Conservation (phyloP, 495 filamentous ascomycete genomes). For the Penicillium chermesinum region DNA sequence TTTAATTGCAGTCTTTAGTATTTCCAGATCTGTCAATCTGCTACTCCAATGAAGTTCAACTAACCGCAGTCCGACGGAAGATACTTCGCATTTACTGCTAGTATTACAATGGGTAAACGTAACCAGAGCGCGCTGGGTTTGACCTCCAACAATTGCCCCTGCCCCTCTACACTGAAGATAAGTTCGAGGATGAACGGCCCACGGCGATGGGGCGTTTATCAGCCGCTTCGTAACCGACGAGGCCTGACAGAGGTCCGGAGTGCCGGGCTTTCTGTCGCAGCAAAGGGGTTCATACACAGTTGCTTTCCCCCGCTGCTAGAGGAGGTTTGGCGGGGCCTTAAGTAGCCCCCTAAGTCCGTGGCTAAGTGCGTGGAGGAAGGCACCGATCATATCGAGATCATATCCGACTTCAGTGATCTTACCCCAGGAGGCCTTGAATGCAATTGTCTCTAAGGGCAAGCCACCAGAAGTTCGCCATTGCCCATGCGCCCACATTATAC, state of each 20-base stretch:
- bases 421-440: constrained; percentile 6
- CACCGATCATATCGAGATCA: constrained; percentile 5
- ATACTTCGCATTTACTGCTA: too few relatives aligned
- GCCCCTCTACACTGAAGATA: not conserved
- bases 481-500: constrained; percentile 4
- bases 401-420: constrained; percentile 1
- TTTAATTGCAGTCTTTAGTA: too few relatives aligned
- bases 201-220: too few relatives aligned
- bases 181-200: not conserved
- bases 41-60: too few relatives aligned
- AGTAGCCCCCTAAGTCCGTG: constrained; percentile 1
- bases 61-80: too few relatives aligned
- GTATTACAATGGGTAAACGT: too few relatives aligned
- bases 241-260: constrained; percentile 4
- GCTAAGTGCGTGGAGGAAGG: constrained; percentile 1
- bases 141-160: too few relatives aligned
- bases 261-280: not conserved
- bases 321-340: not conserved
- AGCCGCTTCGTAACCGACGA: not conserved
- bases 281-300: not conserved
- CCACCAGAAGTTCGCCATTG: constrained; percentile 5
- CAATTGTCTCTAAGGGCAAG: not conserved
- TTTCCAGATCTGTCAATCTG: too few relatives aligned
- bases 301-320: not conserved
- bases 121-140: too few relatives aligned